Percentiles rank a stretch among this genome's conserved stretches.
Conservation (phyloP, 2,329 filamentous ascomycete genomes). For the Colletotrichum sp. region DNA sequence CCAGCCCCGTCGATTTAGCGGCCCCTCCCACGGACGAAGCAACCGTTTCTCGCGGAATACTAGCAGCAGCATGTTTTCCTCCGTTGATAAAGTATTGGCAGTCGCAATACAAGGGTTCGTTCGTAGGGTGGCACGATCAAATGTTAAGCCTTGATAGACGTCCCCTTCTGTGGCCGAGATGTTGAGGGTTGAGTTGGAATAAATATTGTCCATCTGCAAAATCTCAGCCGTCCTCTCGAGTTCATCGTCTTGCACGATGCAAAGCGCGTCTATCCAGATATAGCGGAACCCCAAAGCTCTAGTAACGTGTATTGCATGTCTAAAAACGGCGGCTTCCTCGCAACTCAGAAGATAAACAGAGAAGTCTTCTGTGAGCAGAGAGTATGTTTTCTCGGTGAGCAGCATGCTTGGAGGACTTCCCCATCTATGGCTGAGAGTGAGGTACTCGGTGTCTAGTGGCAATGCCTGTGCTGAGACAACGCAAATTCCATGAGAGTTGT, state of each 20-base stretch:
- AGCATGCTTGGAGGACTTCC: not conserved
- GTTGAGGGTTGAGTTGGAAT: not conserved
- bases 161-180: not conserved
- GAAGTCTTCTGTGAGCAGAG: not conserved
- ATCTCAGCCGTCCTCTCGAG: too few species aligned
- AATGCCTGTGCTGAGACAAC: not conserved
- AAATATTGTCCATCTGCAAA: too few species aligned
- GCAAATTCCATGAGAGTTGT: not conserved
- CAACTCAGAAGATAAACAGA: not conserved
- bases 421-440: not conserved
- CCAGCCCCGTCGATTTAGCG: not conserved
- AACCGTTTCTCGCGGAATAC: not conserved
- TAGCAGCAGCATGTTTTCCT: not conserved
- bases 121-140: not conserved
- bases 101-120: not conserved
- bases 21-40: not conserved
- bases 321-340: not conserved
- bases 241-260: too few species aligned
- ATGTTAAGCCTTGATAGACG: not conserved
- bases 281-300: not conserved
- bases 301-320: not conserved
- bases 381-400: not conserved
- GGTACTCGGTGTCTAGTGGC: not conserved
- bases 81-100: not conserved
- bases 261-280: too few species aligned